phyloP scores from a whole-genome alignment of 1,284 basidiomycete species.

The Ceraceosorus guamensis region DNA sequence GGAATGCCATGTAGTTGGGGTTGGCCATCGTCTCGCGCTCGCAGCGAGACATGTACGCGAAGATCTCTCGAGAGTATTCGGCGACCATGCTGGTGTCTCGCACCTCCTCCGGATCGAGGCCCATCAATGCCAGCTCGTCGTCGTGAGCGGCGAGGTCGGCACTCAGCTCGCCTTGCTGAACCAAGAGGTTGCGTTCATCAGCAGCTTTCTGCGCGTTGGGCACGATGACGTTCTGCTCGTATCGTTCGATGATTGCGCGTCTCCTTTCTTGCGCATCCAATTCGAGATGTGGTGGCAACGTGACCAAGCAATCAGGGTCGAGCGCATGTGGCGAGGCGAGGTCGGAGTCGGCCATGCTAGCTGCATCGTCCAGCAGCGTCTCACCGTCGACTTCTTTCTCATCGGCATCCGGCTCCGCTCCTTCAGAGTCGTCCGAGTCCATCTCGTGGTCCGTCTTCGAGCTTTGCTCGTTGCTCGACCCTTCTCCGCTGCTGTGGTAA shows the following conservation, averaged over 20 bases:
- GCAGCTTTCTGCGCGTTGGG: conserved; percentile 29
- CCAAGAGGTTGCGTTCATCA: conserved; percentile 25
- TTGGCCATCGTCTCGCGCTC: conserved; percentile 83
- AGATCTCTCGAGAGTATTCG: conserved; percentile 96
- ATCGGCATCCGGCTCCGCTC: neutral
- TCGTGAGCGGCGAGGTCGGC: conserved; percentile 40
- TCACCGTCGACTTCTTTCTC: neutral
- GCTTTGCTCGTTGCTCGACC: neutral
- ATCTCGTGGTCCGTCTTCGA: conserved; percentile 7
- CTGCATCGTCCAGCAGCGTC: conserved; percentile 9
- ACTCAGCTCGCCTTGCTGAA: conserved; percentile 29
- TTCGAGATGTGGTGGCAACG: conserved; percentile 40
- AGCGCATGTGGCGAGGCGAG: conserved; percentile 16
- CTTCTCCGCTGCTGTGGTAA: conserved; percentile 6
- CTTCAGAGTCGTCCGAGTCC: conserved; percentile 1
- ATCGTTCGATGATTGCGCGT: conserved; percentile 31
- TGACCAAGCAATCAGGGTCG: conserved; percentile 41
- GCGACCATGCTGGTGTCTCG: conserved; percentile 95
- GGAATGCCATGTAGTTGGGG: conserved; percentile 86
- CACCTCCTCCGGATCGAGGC: conserved; percentile 56
- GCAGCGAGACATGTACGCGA: conserved; percentile 71
- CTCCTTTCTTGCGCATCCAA: conserved; percentile 36
- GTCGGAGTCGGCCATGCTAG: conserved; percentile 6
- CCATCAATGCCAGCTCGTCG: conserved; percentile 41
- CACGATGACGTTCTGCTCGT: conserved; percentile 29